Conservation (phyloP, 495 filamentous ascomycete species). For the Annulohypoxylon bovei region DNA sequence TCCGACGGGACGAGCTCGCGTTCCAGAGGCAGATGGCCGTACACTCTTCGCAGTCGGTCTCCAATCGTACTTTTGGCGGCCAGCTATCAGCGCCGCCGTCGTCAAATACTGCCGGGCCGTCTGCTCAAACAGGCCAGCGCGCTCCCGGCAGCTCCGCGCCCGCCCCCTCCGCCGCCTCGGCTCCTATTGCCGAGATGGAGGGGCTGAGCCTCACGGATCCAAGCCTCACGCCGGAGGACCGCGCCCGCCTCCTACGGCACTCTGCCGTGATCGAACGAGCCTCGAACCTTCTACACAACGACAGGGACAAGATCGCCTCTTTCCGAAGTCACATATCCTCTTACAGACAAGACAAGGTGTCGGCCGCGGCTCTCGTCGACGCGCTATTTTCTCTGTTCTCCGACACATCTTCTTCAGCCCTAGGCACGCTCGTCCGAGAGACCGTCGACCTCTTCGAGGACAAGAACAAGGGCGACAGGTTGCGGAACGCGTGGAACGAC, state of each 20-base stretch:
- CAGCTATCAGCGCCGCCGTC: constrained; percentile 66
- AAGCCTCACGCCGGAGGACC: constrained; percentile 74
- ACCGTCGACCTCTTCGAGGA: constrained; percentile 94
- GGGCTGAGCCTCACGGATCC: constrained; percentile 53
- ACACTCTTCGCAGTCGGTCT: constrained; percentile 81
- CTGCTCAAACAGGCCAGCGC: constrained; percentile 22
- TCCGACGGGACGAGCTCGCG: constrained; percentile 87
- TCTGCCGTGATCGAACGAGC: constrained; percentile 86
- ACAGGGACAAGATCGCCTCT: constrained; percentile 72
- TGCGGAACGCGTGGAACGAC: constrained; percentile 89
- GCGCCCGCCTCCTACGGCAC: constrained; percentile 79
- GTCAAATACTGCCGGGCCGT: constrained; percentile 21
- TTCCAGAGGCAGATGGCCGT: constrained; percentile 94
- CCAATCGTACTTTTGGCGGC: constrained; percentile 82
- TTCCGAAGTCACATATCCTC: constrained; percentile 83
- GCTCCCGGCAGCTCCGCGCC: constrained; percentile 13
- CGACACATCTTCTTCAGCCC: constrained; percentile 76
- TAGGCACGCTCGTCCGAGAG: constrained; percentile 91
- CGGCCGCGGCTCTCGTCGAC: constrained; percentile 80
- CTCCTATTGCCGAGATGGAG: constrained; percentile 44
- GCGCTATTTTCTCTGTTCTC: constrained; percentile 80
- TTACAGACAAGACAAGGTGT: constrained; percentile 72
- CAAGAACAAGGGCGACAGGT: constrained; percentile 70
- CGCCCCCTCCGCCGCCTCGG: constrained; percentile 20
- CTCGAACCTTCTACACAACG: constrained; percentile 77